These are phyloP conservation scores for Singerocomus inundabilis DNA, from an alignment of 1,284 basidiomycete genomes.

Conservation along the genomic window DNA sequence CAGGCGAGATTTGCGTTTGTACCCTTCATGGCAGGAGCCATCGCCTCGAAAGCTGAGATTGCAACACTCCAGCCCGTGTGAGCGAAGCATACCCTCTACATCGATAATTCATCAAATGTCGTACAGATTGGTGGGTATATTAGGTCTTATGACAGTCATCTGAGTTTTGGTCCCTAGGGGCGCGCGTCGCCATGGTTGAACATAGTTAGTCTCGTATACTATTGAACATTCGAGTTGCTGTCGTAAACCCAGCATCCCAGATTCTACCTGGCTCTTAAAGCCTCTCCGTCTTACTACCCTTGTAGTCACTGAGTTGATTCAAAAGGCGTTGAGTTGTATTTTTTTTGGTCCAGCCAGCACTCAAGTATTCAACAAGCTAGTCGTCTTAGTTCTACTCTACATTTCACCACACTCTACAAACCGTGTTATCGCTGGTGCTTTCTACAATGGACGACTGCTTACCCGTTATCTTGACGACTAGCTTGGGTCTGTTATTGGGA, in stretches of 20 bases:
- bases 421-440: neutral
- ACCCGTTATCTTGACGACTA: slow-evolving; percentile 84
- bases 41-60: slow-evolving; percentile 51
- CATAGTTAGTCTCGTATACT: neutral
- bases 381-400: slow-evolving; percentile 13
- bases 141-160: slow-evolving; percentile 39
- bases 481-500: slow-evolving; percentile 79
- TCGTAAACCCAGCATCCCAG: neutral
- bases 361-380: neutral
- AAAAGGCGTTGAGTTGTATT: neutral
- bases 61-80: slow-evolving; percentile 53
- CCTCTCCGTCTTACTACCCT: neutral
- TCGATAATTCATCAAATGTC: neutral
- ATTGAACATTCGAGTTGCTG: neutral
- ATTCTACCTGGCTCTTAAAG: neutral
- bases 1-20: slow-evolving; percentile 53
- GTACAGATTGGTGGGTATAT: slow-evolving; percentile 42
- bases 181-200: slow-evolving; percentile 7
- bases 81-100: slow-evolving; percentile 23
- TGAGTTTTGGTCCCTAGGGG: slow-evolving; percentile 42
- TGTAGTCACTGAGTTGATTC: neutral
- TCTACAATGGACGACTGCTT: slow-evolving; percentile 24
- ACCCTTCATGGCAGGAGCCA: slow-evolving; percentile 55
- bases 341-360: neutral
- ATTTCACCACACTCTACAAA: slow-evolving; percentile 34